Evolutionary conservation across 768 basidiomycete species (phyloP).

Genomic region (Strobilomyces confusus): DNA sequence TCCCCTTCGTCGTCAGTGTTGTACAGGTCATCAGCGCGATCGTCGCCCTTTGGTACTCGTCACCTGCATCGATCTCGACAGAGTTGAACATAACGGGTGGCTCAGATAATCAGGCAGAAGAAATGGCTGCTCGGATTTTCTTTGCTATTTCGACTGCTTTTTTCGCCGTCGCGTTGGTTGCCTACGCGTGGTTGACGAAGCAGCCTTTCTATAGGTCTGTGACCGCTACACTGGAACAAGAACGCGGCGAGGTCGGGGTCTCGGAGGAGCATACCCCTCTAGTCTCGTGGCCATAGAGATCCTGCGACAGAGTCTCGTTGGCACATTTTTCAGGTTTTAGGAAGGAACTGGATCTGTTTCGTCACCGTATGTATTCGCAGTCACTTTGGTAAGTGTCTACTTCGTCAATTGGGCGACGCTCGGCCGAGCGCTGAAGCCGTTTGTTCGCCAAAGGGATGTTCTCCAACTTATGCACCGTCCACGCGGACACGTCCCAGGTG

Average conservation of each 20-base stretch:
- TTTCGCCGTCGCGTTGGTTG: background rate
- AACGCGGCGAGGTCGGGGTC: background rate
- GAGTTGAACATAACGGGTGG: background rate
- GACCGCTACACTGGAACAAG: background rate
- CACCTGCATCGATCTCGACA: background rate
- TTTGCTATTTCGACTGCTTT: background rate
- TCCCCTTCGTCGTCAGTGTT: background rate
- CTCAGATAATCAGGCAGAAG: background rate
- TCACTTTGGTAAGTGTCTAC: background rate
- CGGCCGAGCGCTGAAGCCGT: no score
- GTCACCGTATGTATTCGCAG: background rate
- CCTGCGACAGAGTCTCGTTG: background rate
- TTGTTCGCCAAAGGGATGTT: no score
- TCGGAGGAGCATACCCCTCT: background rate
- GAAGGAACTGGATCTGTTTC: background rate
- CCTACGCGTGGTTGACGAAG: background rate
- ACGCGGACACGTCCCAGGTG: no score
- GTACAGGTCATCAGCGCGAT: background rate
- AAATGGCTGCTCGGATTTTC: background rate
- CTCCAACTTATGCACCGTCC: no score
- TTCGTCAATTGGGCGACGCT: no score
- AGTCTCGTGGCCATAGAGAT: background rate
- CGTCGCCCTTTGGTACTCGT: background rate
- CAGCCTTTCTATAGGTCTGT: background rate
- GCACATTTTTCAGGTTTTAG: background rate